A percentile compares a stretch with the other conserved stretches of the same genome.
Evolutionary conservation across 2,329 filamentous ascomycete genomes (phyloP).

Genomic region (Volutella citrinella): DNA sequence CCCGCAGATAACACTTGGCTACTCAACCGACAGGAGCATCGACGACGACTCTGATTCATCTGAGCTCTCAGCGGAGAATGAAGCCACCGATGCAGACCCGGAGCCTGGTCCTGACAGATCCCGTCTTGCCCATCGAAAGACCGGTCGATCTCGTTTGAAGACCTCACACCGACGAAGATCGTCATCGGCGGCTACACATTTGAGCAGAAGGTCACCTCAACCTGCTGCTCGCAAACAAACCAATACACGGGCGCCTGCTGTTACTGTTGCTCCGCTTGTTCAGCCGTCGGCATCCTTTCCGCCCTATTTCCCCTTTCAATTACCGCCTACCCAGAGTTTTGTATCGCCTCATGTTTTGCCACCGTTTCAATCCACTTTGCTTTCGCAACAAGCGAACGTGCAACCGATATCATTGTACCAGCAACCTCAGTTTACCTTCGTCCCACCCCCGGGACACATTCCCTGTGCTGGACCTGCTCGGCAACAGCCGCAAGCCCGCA

Average conservation of each 20-base stretch:
- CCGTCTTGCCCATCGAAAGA: no score
- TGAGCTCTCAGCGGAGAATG: constrained; percentile 1
- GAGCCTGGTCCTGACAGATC: no score
- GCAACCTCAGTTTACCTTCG: constrained; percentile 17
- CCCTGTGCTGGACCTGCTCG: constrained; percentile 2
- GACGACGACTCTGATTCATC: constrained; percentile 1
- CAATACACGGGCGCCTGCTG: constrained; percentile 3
- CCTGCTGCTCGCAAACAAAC: constrained; percentile 10
- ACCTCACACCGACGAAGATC: no score
- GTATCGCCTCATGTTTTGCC: constrained; percentile 14
- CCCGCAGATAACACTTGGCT: constrained; percentile 6
- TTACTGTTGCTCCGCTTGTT: constrained; percentile 15
- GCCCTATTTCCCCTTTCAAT: constrained; percentile 11
- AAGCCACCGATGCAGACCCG: constrained; percentile 5
- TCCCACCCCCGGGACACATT: constrained; percentile 10
- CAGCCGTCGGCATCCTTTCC: constrained; percentile 18
- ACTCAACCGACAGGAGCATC: no score
- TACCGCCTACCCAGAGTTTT: constrained; percentile 14
- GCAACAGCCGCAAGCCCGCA: constrained; percentile 10
- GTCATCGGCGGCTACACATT: no score
- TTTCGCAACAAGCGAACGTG: constrained; percentile 11
- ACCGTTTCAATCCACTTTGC: no score
- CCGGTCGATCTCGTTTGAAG: no score
- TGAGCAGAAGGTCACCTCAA: constrained; percentile 7
- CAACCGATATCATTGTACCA: constrained; percentile 23